phyloP scores from a whole-genome alignment of 257 asterid genomes.

The Nicotiana attenuata region DNA sequence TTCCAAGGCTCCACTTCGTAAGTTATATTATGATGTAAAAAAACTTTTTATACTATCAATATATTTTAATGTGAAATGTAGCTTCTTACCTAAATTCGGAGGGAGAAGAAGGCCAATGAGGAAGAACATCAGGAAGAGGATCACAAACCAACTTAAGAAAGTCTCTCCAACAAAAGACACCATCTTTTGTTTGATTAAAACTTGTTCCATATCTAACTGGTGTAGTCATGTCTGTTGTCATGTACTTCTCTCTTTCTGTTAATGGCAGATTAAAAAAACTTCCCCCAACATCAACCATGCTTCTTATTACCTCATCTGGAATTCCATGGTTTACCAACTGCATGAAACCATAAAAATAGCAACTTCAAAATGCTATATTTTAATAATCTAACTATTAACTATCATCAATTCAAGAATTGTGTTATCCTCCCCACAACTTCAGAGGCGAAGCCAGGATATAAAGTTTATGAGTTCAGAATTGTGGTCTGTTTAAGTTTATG shows the following conservation, averaged over 20 bases:
- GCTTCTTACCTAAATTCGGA: slow-evolving; percentile 50
- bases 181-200: slow-evolving; percentile 75
- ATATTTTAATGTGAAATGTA: not conserved
- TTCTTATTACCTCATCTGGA: slow-evolving; percentile 31
- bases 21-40: not conserved
- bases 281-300: slow-evolving; percentile 47
- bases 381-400: not conserved
- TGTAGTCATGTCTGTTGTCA: slow-evolving; percentile 54
- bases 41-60: not conserved
- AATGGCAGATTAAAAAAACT: slow-evolving; percentile 66
- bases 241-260: slow-evolving; percentile 69
- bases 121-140: slow-evolving; percentile 48
- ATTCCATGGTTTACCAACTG: slow-evolving; percentile 85
- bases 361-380: not conserved
- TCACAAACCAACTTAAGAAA: slow-evolving; percentile 70
- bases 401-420: not conserved
- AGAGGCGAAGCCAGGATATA: no score
- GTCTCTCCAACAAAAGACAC: slow-evolving; percentile 88
- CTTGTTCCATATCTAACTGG: slow-evolving; percentile 89
- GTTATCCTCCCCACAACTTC: not conserved
- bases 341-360: not conserved
- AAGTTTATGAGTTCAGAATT: no score
- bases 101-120: slow-evolving; percentile 90
- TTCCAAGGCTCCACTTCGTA: not conserved
- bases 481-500: no score